Conservation (phyloP, 2,329 filamentous ascomycete species). For the Clonostachys rhizophaga region DNA sequence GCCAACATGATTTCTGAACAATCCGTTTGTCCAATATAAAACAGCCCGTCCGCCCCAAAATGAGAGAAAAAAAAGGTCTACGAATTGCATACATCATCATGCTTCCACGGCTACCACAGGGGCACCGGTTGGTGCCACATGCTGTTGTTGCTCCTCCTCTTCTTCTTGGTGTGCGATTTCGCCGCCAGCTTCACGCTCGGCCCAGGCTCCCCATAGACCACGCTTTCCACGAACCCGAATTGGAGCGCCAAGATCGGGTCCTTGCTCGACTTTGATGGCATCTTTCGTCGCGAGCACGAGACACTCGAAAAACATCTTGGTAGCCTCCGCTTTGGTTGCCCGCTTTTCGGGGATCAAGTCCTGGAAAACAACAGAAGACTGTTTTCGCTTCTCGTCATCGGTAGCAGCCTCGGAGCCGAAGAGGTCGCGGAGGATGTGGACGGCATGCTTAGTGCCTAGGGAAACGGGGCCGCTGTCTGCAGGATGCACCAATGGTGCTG, state of each 20-base stretch:
- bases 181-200: constrained; percentile 68
- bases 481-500: constrained; percentile 70
- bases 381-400: constrained; percentile 68
- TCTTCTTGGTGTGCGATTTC: constrained; percentile 51
- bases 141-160: constrained; percentile 18
- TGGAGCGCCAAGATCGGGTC: constrained; percentile 67
- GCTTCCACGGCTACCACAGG: constrained; percentile 31
- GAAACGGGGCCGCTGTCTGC: constrained; percentile 80
- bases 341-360: constrained; percentile 78
- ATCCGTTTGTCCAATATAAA: constrained; percentile 6
- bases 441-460: constrained; percentile 88
- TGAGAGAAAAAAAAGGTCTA: background rate
- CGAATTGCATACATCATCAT: constrained; percentile 9
- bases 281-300: constrained; percentile 96
- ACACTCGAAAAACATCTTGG: constrained; percentile 99
- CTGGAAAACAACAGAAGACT: constrained; percentile 79
- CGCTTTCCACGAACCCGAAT: constrained; percentile 87
- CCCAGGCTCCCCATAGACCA: constrained; percentile 96
- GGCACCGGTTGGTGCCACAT: constrained; percentile 15
- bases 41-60: background rate
- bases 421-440: constrained; percentile 85
- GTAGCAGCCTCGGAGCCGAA: constrained; percentile 72
- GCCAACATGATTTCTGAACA: constrained; percentile 14
- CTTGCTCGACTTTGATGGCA: constrained; percentile 93
- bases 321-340: constrained; percentile 85